These are phyloP conservation scores for Lipomyces chichibuensis DNA, from an alignment of 805 yeast genomes.

Conservation along the genomic window DNA sequence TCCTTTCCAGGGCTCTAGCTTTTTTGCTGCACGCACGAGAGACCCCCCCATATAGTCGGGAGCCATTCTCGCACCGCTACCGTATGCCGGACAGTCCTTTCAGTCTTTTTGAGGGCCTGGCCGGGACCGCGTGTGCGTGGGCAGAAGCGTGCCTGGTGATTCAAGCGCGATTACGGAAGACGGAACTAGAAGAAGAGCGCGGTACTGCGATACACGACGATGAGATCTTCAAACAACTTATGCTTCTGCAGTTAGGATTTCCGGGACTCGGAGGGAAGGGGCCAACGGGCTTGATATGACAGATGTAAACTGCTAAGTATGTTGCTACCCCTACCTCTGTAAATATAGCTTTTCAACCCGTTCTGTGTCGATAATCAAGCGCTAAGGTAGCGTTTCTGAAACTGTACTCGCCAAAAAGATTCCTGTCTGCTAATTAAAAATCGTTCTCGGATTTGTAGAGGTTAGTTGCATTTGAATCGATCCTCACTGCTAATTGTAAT, in stretches of 20 bases:
- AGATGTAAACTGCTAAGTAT: background rate
- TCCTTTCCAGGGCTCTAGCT: background rate
- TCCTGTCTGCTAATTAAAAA: too few species aligned
- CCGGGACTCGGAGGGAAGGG: constrained; percentile 1
- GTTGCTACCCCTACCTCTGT: background rate
- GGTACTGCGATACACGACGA: background rate
- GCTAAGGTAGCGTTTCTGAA: too few species aligned
- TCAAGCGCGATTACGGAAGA: background rate
- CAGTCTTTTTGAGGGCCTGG: constrained; percentile 3
- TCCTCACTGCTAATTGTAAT: too few species aligned
- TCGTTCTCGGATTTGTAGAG: too few species aligned
- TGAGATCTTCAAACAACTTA: background rate
- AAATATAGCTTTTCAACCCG: background rate
- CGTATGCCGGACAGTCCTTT: background rate
- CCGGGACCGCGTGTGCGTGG: constrained; percentile 1
- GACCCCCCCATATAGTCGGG: background rate
- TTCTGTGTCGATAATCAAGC: too few species aligned
- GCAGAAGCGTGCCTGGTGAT: background rate
- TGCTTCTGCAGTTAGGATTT: background rate
- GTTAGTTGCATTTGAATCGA: too few species aligned
- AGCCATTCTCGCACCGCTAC: background rate
- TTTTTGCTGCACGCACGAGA: constrained; percentile 1
- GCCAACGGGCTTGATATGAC: background rate
- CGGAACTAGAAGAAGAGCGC: background rate
- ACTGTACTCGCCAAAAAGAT: too few species aligned